phyloP scores from a whole-genome alignment of 1,284 basidiomycete genomes.

The Puccinia brachypodii region DNA sequence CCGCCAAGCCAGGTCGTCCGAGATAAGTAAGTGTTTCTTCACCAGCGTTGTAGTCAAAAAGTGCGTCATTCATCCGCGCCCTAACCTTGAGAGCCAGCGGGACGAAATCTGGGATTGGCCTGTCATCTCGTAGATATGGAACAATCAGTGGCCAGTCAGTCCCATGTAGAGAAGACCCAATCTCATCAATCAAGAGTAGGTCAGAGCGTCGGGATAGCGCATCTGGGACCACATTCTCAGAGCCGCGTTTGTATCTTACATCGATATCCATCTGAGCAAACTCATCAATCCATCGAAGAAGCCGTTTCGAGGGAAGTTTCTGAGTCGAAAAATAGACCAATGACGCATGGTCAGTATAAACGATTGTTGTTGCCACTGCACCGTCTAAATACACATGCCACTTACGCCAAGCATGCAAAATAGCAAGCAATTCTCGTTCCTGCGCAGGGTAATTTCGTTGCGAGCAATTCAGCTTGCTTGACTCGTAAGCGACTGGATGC shows the following conservation, averaged over 20 bases:
- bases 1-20: neutral
- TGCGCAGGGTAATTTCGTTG: slow-evolving; percentile 49
- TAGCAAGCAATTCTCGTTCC: slow-evolving; percentile 48
- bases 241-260: neutral
- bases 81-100: neutral
- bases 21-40: neutral
- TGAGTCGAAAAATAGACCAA: neutral
- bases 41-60: neutral
- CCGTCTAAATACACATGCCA: slow-evolving; percentile 43
- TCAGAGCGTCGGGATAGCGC: neutral
- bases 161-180: neutral
- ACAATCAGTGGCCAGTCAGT: slow-evolving; percentile 1
- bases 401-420: slow-evolving; percentile 46
- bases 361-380: neutral
- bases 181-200: neutral
- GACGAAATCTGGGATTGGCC: neutral
- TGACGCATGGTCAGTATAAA: neutral
- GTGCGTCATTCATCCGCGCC: too few relatives aligned
- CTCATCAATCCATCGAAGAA: slow-evolving; percentile 6
- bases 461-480: slow-evolving; percentile 36
- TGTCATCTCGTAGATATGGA: neutral
- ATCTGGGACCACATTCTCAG: neutral
- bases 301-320: too few relatives aligned
- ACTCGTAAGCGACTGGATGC: slow-evolving; percentile 45
- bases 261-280: neutral